A percentile compares a stretch with the other conserved stretches of the same genome.
Conservation (phyloP, 75 land plant genomes). For the Pinus taeda region DNA sequence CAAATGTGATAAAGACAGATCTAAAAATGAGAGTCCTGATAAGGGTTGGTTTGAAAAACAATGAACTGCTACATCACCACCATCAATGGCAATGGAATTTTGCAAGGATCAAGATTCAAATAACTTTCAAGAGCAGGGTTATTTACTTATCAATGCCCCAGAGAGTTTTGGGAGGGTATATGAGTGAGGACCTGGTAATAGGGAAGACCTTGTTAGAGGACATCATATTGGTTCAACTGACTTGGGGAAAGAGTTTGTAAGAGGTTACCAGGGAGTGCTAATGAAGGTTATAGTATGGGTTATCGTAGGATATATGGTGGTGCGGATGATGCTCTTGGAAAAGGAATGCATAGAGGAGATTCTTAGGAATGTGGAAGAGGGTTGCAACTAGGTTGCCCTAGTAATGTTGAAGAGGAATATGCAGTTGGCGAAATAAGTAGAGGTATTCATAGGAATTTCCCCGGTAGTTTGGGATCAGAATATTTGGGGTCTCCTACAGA, state of each 20-base stretch:
- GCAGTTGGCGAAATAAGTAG: neutral
- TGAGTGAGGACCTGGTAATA: conserved; percentile 1
- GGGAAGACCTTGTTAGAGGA: conserved; percentile 2
- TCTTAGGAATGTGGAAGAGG: neutral
- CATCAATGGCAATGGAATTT: neutral
- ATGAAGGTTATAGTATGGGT: neutral
- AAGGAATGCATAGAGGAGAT: neutral
- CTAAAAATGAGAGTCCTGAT: neutral
- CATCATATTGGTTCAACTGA: neutral
- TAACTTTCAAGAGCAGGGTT: neutral
- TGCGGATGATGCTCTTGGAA: neutral
- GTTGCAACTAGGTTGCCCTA: neutral
- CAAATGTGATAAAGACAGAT: neutral
- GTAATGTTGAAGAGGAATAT: neutral
- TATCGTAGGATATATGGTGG: neutral
- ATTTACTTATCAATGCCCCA: neutral
- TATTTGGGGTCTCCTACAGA: neutral
- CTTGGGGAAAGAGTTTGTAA: neutral
- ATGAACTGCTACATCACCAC: neutral
- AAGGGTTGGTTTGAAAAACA: conserved; percentile 1
- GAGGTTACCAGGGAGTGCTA: neutral
- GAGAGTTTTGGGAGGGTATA: neutral
- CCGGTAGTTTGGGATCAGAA: neutral
- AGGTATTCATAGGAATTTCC: neutral
- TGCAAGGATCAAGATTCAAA: neutral